phyloP scores from a whole-genome alignment of 2,329 filamentous ascomycete genomes.

The Hymenoscyphus infarciens region DNA sequence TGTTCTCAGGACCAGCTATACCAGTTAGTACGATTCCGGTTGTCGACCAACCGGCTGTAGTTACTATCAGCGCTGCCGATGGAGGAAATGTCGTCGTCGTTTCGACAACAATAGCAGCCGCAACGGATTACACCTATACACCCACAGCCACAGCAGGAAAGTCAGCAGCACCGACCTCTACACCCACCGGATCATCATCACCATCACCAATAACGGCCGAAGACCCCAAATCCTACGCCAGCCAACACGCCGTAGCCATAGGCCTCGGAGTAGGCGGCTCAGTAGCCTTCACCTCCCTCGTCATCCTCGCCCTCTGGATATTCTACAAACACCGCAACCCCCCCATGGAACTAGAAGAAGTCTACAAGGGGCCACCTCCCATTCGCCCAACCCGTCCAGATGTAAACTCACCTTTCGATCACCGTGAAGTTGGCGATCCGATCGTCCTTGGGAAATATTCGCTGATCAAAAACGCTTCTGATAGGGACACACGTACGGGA shows the following conservation, averaged over 20 bases:
- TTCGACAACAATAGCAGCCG: neutral
- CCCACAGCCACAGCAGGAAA: neutral
- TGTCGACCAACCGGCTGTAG: neutral
- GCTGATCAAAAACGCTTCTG: neutral
- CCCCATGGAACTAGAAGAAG: neutral
- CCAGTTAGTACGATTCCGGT: neutral
- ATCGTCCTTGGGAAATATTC: neutral
- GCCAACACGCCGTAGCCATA: neutral
- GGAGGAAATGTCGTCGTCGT: neutral
- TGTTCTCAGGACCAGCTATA: neutral
- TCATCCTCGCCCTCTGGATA: constrained; percentile 1
- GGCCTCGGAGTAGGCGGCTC: constrained; percentile 8
- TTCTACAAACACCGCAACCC: neutral
- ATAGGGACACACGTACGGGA: neutral
- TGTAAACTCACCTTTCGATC: constrained; percentile 5
- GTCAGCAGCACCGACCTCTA: neutral
- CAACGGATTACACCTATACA: neutral
- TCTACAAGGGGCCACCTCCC: constrained; percentile 8
- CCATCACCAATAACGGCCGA: neutral
- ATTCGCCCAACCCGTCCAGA: constrained; percentile 1
- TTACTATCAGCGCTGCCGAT: neutral
- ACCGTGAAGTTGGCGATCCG: neutral
- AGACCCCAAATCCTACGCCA: constrained; percentile 2
- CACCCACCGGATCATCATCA: neutral
- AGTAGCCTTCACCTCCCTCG: neutral